Percentiles rank a stretch among this genome's conserved stretches.
Evolutionary conservation across 73 alveolate genomes (phyloP).

Genomic region (Tetrahymena malaccensis): DNA sequence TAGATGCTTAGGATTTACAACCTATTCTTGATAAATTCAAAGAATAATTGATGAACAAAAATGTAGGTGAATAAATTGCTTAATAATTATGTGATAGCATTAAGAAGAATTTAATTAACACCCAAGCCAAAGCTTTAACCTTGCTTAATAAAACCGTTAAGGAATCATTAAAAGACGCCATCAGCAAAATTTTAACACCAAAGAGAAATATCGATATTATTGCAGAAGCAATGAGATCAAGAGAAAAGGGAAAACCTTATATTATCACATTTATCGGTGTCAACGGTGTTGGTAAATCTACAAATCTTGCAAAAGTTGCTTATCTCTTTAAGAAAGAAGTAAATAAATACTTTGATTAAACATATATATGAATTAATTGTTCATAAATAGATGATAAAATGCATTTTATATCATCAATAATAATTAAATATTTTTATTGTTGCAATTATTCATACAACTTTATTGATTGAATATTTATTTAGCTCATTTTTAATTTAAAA

Average conservation of each 20-base stretch:
- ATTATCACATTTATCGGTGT: constrained; percentile 93
- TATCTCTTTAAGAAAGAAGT: constrained; percentile 73
- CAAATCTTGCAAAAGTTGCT: constrained; percentile 98
- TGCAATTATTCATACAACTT: background rate
- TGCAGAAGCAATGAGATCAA: constrained; percentile 89
- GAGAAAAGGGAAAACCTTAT: constrained; percentile 82
- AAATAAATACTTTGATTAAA: too few species aligned
- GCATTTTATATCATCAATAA: too few species aligned
- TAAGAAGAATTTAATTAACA: constrained; percentile 65
- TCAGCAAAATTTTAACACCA: constrained; percentile 89
- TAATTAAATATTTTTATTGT: too few species aligned
- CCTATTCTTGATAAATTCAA: constrained; percentile 86
- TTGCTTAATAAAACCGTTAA: constrained; percentile 83
- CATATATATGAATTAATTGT: too few species aligned
- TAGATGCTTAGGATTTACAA: constrained; percentile 83
- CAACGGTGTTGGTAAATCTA: constrained; percentile 99
- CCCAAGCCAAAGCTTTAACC: constrained; percentile 89
- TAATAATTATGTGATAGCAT: constrained; percentile 77
- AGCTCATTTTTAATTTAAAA: constrained; percentile 45
- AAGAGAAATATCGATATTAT: constrained; percentile 85
- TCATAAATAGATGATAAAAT: too few species aligned
- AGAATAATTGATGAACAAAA: constrained; percentile 74
- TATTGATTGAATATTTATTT: background rate
- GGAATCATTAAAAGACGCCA: constrained; percentile 74
- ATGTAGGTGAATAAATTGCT: constrained; percentile 93